A percentile compares a stretch with the other conserved stretches of the same genome.
These are phyloP conservation scores for Fusarium falciforme DNA, from an alignment of 2,329 filamentous ascomycete genomes.

Conservation along the genomic window DNA sequence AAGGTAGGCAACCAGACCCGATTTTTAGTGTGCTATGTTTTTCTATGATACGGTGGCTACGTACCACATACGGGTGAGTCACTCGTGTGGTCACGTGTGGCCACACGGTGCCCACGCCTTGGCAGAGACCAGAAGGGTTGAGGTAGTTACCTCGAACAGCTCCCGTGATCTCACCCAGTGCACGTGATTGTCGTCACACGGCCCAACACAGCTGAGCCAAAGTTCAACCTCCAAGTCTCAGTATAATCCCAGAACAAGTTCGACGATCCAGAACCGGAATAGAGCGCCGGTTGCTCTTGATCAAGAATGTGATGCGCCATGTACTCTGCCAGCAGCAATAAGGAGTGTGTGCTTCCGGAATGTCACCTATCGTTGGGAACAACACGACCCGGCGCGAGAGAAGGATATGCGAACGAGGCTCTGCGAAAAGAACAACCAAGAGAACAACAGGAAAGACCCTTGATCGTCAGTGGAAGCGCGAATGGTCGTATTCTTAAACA, in stretches of 20 bases:
- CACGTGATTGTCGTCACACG: conserved; percentile 46
- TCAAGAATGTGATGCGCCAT: conserved; percentile 23
- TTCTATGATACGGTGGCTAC: no score
- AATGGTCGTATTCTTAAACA: conserved; percentile 36
- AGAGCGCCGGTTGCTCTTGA: conserved; percentile 19
- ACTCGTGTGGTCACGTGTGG: not conserved
- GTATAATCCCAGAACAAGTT: conserved; percentile 12
- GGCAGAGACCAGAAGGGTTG: no score
- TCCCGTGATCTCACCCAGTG: conserved; percentile 39
- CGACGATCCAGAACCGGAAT: conserved; percentile 4
- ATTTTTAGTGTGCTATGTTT: no score
- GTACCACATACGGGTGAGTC: no score
- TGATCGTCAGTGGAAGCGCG: conserved; percentile 4
- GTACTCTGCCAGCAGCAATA: conserved; percentile 19
- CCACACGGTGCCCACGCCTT: not conserved
- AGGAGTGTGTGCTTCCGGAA: not conserved
- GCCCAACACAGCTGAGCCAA: conserved; percentile 20
- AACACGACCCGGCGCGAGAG: not conserved
- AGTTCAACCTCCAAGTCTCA: not conserved
- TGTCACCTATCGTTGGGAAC: not conserved
- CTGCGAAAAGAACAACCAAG: not conserved
- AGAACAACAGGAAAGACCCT: conserved; percentile 11
- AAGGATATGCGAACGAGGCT: not conserved
- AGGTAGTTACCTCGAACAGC: not conserved
- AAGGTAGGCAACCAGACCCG: no score